Evolutionary conservation across 1,284 basidiomycete species (phyloP).

Genomic region (Golubevia sp.): DNA sequence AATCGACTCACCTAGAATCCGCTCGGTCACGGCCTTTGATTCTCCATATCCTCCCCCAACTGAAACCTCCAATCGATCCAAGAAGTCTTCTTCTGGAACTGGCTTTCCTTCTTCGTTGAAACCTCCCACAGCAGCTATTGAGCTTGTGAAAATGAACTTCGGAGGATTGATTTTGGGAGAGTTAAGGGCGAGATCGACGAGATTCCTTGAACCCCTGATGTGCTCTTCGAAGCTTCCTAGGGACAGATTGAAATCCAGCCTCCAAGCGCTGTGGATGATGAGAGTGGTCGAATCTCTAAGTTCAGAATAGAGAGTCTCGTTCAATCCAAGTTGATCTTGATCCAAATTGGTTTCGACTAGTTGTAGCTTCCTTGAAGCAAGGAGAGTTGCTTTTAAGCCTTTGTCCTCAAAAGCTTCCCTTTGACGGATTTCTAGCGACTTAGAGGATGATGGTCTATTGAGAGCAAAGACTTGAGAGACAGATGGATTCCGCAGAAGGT

Average conservation of each 20-base stretch:
- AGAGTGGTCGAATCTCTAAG: conserved; percentile 41
- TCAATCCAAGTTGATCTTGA: conserved; percentile 36
- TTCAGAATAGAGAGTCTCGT: neutral
- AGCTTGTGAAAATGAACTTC: conserved; percentile 60
- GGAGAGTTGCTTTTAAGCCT: conserved; percentile 48
- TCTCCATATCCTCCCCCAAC: conserved; percentile 63
- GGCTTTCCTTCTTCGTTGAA: conserved; percentile 3
- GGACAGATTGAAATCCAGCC: conserved; percentile 61
- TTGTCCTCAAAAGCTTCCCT: conserved; percentile 47
- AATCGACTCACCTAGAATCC: conserved; percentile 21
- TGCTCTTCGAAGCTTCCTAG: conserved; percentile 47
- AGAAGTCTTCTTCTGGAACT: conserved; percentile 10
- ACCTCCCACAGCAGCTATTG: conserved; percentile 43
- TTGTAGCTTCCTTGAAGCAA: conserved; percentile 57
- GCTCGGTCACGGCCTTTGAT: conserved; percentile 64
- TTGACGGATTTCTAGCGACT: conserved; percentile 48
- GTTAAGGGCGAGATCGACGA: conserved; percentile 53
- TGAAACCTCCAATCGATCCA: conserved; percentile 44
- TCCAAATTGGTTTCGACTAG: conserved; percentile 36
- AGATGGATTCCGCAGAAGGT: conserved; percentile 21
- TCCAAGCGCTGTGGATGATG: conserved; percentile 62
- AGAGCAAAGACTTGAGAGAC: conserved; percentile 60
- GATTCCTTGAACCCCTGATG: conserved; percentile 26
- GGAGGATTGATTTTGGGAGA: conserved; percentile 50
- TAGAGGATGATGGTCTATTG: conserved; percentile 21